Evolutionary conservation across 345 rosid species (phyloP).

Genomic region (Dipteronia sinensis): DNA sequence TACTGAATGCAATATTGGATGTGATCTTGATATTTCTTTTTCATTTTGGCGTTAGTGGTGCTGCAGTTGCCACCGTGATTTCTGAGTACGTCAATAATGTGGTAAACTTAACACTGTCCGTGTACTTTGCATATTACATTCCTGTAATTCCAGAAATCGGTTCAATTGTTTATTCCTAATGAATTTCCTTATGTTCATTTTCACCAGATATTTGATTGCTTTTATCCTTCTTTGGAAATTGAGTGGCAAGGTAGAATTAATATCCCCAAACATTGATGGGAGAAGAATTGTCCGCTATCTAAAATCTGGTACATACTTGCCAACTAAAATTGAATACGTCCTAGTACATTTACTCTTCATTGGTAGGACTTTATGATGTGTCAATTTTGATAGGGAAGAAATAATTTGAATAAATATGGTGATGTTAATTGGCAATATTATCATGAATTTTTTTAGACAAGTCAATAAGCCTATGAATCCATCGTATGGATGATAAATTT

Average conservation of each 20-base stretch:
- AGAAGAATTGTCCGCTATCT: conserved; percentile 58
- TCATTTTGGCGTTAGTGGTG: conserved; percentile 79
- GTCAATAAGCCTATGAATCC: not conserved
- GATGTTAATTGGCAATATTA: not conserved
- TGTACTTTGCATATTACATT: conserved; percentile 16
- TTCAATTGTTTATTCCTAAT: conserved; percentile 14
- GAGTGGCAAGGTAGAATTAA: conserved; percentile 63
- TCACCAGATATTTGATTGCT: conserved; percentile 77
- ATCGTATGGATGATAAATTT: not conserved
- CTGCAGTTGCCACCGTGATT: conserved; percentile 88
- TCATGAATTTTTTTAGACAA: not conserved
- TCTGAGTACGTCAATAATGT: conserved; percentile 89
- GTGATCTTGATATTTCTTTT: conserved; percentile 70
- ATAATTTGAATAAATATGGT: not conserved
- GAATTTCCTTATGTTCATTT: conserved; percentile 3
- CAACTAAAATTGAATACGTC: not conserved
- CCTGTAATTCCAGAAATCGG: conserved; percentile 9
- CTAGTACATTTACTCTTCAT: not conserved
- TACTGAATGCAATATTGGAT: conserved; percentile 77
- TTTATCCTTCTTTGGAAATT: conserved; percentile 79
- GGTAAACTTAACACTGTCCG: conserved; percentile 52
- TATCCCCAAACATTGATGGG: conserved; percentile 71
- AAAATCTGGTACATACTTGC: conserved; percentile 63
- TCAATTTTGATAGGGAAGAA: not conserved
- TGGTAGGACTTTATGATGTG: not conserved